Percentiles rank a stretch among this genome's conserved stretches.
Evolutionary conservation across 2,329 filamentous ascomycete species (phyloP).

Genomic region (Ophiostoma montium): DNA sequence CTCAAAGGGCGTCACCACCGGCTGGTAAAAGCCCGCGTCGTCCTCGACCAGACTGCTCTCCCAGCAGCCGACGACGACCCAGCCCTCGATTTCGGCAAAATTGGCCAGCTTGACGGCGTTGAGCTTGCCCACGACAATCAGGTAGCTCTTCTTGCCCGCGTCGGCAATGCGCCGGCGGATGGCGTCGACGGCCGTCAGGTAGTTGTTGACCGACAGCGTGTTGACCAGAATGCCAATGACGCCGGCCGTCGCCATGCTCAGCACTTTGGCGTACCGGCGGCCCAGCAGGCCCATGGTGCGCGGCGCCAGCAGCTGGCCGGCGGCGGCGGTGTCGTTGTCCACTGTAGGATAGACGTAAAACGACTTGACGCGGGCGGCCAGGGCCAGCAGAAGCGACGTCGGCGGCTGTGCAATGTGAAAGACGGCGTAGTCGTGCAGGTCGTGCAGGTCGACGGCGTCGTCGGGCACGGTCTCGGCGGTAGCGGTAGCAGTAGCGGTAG

Average conservation of each 20-base stretch:
- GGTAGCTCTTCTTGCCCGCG: slow-evolving; percentile 88
- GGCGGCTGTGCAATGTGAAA: slow-evolving; percentile 74
- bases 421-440: slow-evolving; percentile 55
- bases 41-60: slow-evolving; percentile 87
- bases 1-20: slow-evolving; percentile 92
- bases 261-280: slow-evolving; percentile 76
- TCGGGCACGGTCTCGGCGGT: slow-evolving; percentile 17
- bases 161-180: slow-evolving; percentile 58
- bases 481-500: no score
- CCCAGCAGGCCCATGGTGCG: slow-evolving; percentile 48
- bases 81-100: slow-evolving; percentile 87
- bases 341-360: slow-evolving; percentile 57
- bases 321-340: no score
- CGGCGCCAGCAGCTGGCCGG: slow-evolving; percentile 14
- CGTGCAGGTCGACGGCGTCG: slow-evolving; percentile 34
- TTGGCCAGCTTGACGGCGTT: slow-evolving; percentile 95
- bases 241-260: slow-evolving; percentile 63
- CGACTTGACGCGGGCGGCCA: slow-evolving; percentile 66
- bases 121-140: slow-evolving; percentile 90
- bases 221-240: slow-evolving; percentile 93
- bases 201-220: slow-evolving; percentile 83
- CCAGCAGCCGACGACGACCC: slow-evolving; percentile 97
- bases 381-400: slow-evolving; percentile 68
- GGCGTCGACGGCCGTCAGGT: slow-evolving; percentile 64
- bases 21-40: slow-evolving; percentile 66